phyloP scores from a whole-genome alignment of 2,329 filamentous ascomycete genomes.

The Tolypocladium tropicale region DNA sequence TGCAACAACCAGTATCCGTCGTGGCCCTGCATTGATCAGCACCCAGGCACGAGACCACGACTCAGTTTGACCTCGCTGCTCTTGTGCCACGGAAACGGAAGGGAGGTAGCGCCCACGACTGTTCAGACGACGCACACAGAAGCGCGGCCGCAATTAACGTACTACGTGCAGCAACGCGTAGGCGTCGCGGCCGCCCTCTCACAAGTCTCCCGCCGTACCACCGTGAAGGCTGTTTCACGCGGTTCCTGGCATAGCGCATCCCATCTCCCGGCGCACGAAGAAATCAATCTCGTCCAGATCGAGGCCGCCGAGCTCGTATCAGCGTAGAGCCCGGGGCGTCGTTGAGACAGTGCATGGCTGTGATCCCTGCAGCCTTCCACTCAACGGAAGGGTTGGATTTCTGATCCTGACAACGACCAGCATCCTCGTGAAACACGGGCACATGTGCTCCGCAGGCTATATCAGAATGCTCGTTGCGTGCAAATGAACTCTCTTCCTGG shows the following conservation, averaged over 20 bases:
- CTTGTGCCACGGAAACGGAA: background rate
- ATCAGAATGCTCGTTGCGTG: background rate
- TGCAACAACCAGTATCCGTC: background rate
- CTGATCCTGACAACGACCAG: background rate
- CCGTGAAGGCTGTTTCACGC: slow-evolving; percentile 3
- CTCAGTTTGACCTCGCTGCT: background rate
- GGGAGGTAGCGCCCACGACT: background rate
- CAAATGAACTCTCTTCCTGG: background rate
- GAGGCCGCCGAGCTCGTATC: background rate
- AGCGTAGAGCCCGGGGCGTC: background rate
- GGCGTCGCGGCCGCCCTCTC: slow-evolving; percentile 1
- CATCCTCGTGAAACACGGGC: background rate
- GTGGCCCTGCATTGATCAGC: too few relatives aligned
- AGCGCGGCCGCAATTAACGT: background rate
- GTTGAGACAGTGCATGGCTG: background rate
- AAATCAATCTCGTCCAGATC: background rate
- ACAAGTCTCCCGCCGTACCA: slow-evolving; percentile 3
- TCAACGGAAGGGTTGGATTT: background rate
- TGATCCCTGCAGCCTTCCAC: background rate
- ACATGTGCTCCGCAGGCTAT: background rate
- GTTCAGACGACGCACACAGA: background rate
- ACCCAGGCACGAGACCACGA: background rate
- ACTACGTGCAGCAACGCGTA: background rate
- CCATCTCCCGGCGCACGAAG: background rate
- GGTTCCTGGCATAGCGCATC: slow-evolving; percentile 5